Evolutionary conservation across 169 alveolate genomes (phyloP).

Genomic region (Cryptosporidium meleagridis): DNA sequence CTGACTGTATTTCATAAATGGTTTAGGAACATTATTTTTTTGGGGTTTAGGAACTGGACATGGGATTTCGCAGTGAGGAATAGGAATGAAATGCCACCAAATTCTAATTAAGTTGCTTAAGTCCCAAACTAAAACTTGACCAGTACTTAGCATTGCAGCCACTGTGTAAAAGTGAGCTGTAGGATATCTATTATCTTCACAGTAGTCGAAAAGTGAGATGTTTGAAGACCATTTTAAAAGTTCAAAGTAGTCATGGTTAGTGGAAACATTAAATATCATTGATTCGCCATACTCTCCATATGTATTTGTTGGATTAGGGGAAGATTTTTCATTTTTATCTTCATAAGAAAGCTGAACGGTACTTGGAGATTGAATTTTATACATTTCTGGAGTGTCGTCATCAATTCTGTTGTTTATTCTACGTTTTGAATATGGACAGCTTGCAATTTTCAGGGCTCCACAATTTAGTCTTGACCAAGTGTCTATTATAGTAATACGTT

Average conservation of each 20-base stretch:
- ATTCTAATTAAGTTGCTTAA: slow-evolving; percentile 56
- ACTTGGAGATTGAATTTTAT: slow-evolving; percentile 43
- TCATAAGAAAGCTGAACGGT: background rate
- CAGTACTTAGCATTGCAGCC: slow-evolving; percentile 69
- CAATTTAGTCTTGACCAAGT: slow-evolving; percentile 73
- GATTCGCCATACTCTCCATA: slow-evolving; percentile 72
- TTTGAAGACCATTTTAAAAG: slow-evolving; percentile 66
- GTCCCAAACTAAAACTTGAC: slow-evolving; percentile 74
- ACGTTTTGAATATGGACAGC: slow-evolving; percentile 44
- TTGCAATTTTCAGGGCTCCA: slow-evolving; percentile 66
- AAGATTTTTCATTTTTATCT: background rate
- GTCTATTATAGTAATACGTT: slow-evolving; percentile 58
- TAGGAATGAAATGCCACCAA: slow-evolving; percentile 74
- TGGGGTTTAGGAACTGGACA: slow-evolving; percentile 75
- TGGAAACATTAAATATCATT: slow-evolving; percentile 62
- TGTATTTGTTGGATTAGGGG: background rate
- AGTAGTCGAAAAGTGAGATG: slow-evolving; percentile 36
- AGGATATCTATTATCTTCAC: slow-evolving; percentile 61
- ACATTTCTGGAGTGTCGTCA: slow-evolving; percentile 67
- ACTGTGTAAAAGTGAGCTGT: slow-evolving; percentile 73
- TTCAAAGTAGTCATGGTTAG: slow-evolving; percentile 65
- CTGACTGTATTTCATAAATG: slow-evolving; percentile 55
- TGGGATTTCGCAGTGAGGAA: slow-evolving; percentile 73
- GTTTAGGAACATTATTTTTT: slow-evolving; percentile 55
- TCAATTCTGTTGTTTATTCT: slow-evolving; percentile 48